Evolutionary conservation across 2,329 filamentous ascomycete genomes (phyloP).

Genomic region (Xylaria sp.): DNA sequence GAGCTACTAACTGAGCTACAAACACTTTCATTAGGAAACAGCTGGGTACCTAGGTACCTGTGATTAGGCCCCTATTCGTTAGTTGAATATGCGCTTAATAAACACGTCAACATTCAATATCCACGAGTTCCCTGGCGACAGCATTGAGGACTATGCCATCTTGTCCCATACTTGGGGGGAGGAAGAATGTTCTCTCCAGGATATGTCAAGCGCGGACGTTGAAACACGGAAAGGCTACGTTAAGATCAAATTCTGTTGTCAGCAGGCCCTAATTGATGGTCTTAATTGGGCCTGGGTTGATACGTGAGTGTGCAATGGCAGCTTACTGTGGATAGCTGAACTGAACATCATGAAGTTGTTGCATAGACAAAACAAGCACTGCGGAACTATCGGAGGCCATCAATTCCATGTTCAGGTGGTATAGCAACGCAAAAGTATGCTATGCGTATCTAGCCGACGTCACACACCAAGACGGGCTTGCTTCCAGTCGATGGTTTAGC

Average conservation of each 20-base stretch:
- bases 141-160: conserved; percentile 25
- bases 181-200: conserved; percentile 23
- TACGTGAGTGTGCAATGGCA: conserved; percentile 15
- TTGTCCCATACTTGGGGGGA: conserved; percentile 32
- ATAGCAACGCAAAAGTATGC: conserved; percentile 23
- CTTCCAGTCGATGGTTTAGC: conserved; percentile 28
- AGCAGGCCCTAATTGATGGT: conserved; percentile 22
- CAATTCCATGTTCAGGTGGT: conserved; percentile 34
- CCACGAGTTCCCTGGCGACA: conserved; percentile 19
- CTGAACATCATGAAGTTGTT: conserved; percentile 14
- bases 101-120: conserved; percentile 17
- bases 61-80: neutral
- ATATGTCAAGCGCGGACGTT: neutral
- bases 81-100: conserved; percentile 23
- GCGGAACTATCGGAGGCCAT: conserved; percentile 29
- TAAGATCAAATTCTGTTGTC: conserved; percentile 20
- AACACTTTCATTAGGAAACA: too few species aligned
- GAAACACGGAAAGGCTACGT: neutral
- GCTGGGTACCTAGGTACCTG: neutral
- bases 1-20: neutral
- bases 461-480: neutral
- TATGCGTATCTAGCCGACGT: conserved; percentile 26
- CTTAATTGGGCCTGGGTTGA: conserved; percentile 29
- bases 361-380: conserved; percentile 32
- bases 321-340: neutral